Base-by-base conservation (phyloP, 345 rosid species). In the Rhodamnia rubescens region DNA sequence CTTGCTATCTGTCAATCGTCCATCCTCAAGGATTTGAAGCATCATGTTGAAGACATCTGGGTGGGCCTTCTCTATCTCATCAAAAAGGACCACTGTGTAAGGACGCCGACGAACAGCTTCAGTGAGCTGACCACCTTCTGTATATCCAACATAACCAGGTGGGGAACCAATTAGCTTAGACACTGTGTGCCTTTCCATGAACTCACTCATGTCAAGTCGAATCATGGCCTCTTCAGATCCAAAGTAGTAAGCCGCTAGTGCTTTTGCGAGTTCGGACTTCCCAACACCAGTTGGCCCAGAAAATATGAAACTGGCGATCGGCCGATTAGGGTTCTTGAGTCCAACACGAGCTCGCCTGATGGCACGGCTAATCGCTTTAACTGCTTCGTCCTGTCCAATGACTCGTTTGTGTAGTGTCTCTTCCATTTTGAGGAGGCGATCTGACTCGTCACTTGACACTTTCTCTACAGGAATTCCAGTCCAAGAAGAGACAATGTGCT, bases 241-340 rank as follows among this genome's bases (percentile, higher is more conserved):
- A 52, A 95, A 97, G 89, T 96, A 96, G 91, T 94, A 96, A 85
- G 99, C 94, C 85, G 99, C 99, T 27, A 97, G 92, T 57, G 99
- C 94, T 87, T 96, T 97, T 6, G 99, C 99, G 80, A 97, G 94
- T 86, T 97, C 99, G 24, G 99, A 96, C 90, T 97, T 97, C 59
- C 99, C 99, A 5, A 97, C 99, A 90, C 99, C 99, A 49, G 99
- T 97, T 55, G 99, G 99, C 78, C 99, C 99, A 85, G 99, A 96
- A 91, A 97, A 97, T 89, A 97, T 96, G 93, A 97, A 96, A 91
- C 99, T 97, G 16, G 99, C 99, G 12, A 97, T 97, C 1, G 99
- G 99, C 24, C 98, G 91, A 74, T 94, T 96, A 3, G 99, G 99
- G 82, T 95, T 96, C 91, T 96, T 96, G 27, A 97, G 98, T 84